These are phyloP conservation scores for Metschnikowia borealis DNA, from an alignment of 805 yeast species.

Conservation along the genomic window DNA sequence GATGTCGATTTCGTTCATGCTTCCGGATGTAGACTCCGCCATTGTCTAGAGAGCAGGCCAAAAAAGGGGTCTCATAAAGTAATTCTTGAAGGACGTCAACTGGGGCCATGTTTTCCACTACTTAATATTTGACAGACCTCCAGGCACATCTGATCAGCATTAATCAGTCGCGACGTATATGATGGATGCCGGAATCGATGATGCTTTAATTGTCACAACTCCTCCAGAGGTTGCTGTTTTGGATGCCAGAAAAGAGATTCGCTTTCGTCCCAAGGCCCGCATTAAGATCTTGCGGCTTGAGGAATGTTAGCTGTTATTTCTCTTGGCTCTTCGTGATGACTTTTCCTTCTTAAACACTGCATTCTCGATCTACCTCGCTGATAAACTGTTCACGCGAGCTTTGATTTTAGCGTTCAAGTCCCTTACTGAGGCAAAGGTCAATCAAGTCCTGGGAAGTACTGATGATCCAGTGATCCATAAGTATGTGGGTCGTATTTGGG, in stretches of 20 bases:
- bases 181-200: slow-evolving; percentile 89
- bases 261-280: no score
- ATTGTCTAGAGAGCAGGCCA: no score
- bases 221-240: slow-evolving; percentile 96
- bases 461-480: slow-evolving; percentile 70
- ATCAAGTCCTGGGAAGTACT: slow-evolving; percentile 78
- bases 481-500: slow-evolving; percentile 85
- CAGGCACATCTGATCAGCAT: slow-evolving; percentile 98
- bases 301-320: slow-evolving; percentile 90
- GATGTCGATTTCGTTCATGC: slow-evolving; percentile 93
- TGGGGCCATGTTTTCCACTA: slow-evolving; percentile 86
- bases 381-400: slow-evolving; percentile 83
- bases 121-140: slow-evolving; percentile 92
- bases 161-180: slow-evolving; percentile 81
- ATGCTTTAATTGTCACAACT: slow-evolving; percentile 91
- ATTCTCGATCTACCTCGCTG: slow-evolving; percentile 72
- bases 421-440: slow-evolving; percentile 74
- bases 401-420: slow-evolving; percentile 82
- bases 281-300: slow-evolving; percentile 85
- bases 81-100: slow-evolving; percentile 88
- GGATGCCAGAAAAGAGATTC: slow-evolving; percentile 96
- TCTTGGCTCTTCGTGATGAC: slow-evolving; percentile 93
- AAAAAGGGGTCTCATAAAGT: slow-evolving; percentile 87
- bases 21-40: slow-evolving; percentile 91
- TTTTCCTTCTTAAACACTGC: slow-evolving; percentile 82